Evolutionary conservation across 2,329 filamentous ascomycete species (phyloP).

Genomic region (Trichoderma breve): DNA sequence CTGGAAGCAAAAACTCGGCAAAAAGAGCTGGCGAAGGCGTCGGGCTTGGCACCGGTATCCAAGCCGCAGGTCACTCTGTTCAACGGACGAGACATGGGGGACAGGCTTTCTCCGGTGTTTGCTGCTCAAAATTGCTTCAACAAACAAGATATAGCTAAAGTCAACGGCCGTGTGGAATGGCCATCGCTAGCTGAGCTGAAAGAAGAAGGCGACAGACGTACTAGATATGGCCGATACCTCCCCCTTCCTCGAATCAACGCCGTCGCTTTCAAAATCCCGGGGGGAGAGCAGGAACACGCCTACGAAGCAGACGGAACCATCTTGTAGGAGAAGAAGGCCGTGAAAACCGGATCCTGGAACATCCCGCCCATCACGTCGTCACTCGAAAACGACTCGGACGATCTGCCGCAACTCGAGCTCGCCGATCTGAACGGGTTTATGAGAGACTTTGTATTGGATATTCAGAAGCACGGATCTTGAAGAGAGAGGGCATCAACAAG

Average conservation of each 20-base stretch:
- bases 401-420: neutral
- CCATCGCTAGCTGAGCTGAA: constrained; percentile 38
- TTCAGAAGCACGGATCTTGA: constrained; percentile 18
- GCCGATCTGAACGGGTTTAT: constrained; percentile 10
- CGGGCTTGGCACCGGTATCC: neutral
- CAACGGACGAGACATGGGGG: constrained; percentile 29
- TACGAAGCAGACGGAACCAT: constrained; percentile 28
- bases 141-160: constrained; percentile 21
- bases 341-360: constrained; percentile 26
- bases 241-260: constrained; percentile 34
- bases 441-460: constrained; percentile 13
- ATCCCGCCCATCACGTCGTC: constrained; percentile 24
- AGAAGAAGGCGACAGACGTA: constrained; percentile 35
- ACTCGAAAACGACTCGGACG: neutral
- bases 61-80: constrained; percentile 26
- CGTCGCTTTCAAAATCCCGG: constrained; percentile 18
- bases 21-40: constrained; percentile 15
- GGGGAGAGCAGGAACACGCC: constrained; percentile 16
- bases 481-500: neutral
- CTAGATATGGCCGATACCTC: constrained; percentile 30
- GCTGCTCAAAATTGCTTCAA: constrained; percentile 36
- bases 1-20: constrained; percentile 25
- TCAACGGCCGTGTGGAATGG: constrained; percentile 31
- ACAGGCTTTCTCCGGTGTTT: constrained; percentile 36
- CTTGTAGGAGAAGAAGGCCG: constrained; percentile 29